Evolutionary conservation across 2,329 filamentous ascomycete species (phyloP), one percentile per base, ranked within the genome.

Genomic region (Teratosphaeria zuluensis): DNA sequence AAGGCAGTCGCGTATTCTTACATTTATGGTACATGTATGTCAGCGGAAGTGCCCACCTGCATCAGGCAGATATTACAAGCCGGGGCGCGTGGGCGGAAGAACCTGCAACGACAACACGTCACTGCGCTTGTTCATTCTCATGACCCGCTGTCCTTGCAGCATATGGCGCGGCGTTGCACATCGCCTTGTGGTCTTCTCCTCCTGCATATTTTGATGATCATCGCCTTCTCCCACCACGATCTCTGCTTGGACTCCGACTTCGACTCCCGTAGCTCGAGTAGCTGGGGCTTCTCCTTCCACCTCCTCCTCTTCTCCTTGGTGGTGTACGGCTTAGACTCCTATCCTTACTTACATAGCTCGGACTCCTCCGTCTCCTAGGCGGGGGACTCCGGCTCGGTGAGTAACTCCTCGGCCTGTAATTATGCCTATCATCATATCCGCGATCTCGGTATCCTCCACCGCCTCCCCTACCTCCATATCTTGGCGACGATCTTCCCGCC

Each of bases 281-380:
- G 53, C 64, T 63, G 28, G 63, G 62, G 46, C 65, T 66, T 38
- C 61, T 48, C 53, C 64, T 58, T 48, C 64, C 51, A 48, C 60
- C 60, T 53, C 63, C 61, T 55, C 63, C 58, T 54, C 56, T 30
- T 24, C 58, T 19, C 32, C 62, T 62, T 31, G 66, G 65, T 9
- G 70, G 64, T 33, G 64, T 63, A 54, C 63, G 57, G 55, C 63
- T 66, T 24, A 56, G 56, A 61, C 65, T 68, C 32, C 64, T 55
- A 54, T 59, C 62, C 21, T 64, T 56, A 48, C 61, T 68, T n/a
- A 61, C 67, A 61, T 72, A 72, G 55, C 69, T 72, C 24, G 70
- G 69, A 59, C 69, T 72, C 33, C 71, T 53, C 67, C 71, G 55
- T 73, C 73, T 53, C 69, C 64, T 60, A 56, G 58, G 54, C 28